Base-by-base conservation (phyloP, 2,329 filamentous ascomycete species). In the Alternaria ethzedia region DNA sequence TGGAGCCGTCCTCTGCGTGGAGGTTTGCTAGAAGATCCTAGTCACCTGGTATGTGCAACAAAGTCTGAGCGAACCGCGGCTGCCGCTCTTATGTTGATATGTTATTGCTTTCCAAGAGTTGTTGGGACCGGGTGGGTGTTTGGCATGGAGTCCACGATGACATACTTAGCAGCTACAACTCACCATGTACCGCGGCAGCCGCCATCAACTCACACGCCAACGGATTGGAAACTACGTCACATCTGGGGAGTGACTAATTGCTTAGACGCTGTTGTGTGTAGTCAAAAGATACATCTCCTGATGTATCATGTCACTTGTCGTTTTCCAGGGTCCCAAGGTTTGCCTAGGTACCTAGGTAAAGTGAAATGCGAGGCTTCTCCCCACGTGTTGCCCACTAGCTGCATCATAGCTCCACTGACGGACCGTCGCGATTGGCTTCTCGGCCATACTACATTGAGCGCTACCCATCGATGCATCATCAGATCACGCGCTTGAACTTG, bases 311-410 rank as follows among this genome's bases (percentile, higher is more conserved):
- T 15, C 36, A 44, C 52, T 20, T 44, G 36, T 20, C 36, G 32
- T 44, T 44, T 44, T 54, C 13, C 13, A 44, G 32, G 32, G 52
- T 28, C 36, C 36, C 36, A 41, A 41, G 36, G 36, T 41, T 25
- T 25, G 11, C 49, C 49, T 41, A 51, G 49, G 28, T 26, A 47
- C 17, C 44, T 47, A 47, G 17, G 6, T 47, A 23, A 51, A 13
- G 32, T 54, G 17, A 46, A 23, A 25, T n/a, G 23, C 25, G 25
- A 32, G 28, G 43, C 44, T 57, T 32, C 49, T 36, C 41, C 44
- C 54, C 28, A 57, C 54, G 54, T 57, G 54, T 57, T 57, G n/a
- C 17, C 25, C 43, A 36, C 54, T 57, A 47, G 54, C 25, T 46
- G 25, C 30, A 54, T 54, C 51, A 54, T 26, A 43, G 51, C 32